A percentile compares a stretch with the other conserved stretches of the same genome.
Evolutionary conservation across 805 yeast species (phyloP).

Genomic region (Schizosaccharomyces osmophilus): DNA sequence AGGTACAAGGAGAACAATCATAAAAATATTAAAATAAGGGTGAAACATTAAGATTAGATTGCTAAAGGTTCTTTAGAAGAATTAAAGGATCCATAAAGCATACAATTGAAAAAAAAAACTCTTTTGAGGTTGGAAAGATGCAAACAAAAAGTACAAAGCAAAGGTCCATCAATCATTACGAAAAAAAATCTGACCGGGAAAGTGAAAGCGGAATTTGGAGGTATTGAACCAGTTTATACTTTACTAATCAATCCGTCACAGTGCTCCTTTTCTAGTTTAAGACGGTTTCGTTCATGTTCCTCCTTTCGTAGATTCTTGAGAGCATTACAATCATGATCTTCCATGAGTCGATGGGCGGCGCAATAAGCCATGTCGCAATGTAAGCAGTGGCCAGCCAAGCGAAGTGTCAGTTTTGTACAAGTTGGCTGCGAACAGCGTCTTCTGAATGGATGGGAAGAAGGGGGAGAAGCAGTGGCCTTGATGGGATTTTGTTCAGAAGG

Average conservation of each 20-base stretch:
- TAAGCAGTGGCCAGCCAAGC: background rate
- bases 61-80: too few relatives aligned
- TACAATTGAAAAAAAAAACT: too few relatives aligned
- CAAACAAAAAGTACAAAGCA: too few relatives aligned
- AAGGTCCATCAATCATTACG: too few relatives aligned
- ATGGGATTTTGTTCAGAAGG: too few relatives aligned
- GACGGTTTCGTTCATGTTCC: conserved; percentile 1
- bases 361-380: background rate
- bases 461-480: background rate
- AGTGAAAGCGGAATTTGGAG: background rate
- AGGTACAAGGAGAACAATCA: too few relatives aligned
- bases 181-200: too few relatives aligned
- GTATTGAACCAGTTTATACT: background rate
- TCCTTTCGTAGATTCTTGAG: background rate
- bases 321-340: background rate
- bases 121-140: too few relatives aligned
- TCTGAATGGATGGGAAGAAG: background rate
- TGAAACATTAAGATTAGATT: too few relatives aligned
- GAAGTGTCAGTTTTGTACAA: background rate
- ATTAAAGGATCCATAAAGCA: too few relatives aligned
- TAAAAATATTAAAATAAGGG: too few relatives aligned
- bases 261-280: background rate
- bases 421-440: background rate
- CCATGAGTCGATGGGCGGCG: background rate
- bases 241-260: background rate